Conservation (phyloP, 2,329 filamentous ascomycete species). For the Colletotrichum filicis region DNA sequence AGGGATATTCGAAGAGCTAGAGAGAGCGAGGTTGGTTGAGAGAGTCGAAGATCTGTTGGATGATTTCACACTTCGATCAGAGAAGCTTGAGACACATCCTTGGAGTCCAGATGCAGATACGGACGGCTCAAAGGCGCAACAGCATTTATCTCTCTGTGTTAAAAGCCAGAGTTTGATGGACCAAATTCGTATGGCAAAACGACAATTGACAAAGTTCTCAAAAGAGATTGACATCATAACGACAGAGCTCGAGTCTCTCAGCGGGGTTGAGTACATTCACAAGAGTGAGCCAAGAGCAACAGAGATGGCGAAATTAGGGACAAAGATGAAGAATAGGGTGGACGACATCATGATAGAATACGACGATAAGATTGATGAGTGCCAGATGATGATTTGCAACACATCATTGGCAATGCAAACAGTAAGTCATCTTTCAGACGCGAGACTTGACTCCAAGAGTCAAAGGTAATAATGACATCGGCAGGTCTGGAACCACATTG, state of each 20-base stretch:
- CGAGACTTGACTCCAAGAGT: background rate
- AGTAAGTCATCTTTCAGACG: constrained; percentile 25
- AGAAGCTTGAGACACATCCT: background rate
- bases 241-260: background rate
- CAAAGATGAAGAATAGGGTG: constrained; percentile 20
- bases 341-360: constrained; percentile 41
- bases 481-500: constrained; percentile 43
- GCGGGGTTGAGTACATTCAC: too few relatives aligned
- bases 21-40: background rate
- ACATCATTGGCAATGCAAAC: constrained; percentile 42
- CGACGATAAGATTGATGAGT: constrained; percentile 42
- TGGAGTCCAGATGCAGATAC: background rate
- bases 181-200: constrained; percentile 8
- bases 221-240: background rate
- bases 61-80: background rate
- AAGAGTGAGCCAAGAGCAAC: background rate
- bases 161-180: background rate
- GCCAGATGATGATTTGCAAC: constrained; percentile 40
- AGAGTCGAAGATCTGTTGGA: background rate
- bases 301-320: background rate
- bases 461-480: background rate
- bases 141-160: background rate
- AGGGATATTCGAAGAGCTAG: constrained; percentile 11
- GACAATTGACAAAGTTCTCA: background rate
- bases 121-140: background rate